Conservation (phyloP, 345 rosid species). For the Cardamine chenopodiifolia region DNA sequence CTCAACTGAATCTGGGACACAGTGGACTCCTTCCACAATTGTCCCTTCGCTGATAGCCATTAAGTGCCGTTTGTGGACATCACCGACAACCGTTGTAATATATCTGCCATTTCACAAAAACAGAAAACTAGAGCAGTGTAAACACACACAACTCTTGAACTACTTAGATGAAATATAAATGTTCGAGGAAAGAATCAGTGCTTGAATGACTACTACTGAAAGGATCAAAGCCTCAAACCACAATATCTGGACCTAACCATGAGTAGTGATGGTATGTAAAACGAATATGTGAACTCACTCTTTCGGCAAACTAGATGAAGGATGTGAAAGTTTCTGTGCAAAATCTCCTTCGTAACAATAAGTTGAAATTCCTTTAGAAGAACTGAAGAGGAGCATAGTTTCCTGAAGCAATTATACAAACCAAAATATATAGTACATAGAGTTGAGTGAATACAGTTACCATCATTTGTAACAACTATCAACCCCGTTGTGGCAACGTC, state of each 20-base stretch:
- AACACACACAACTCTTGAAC: constrained; percentile 14
- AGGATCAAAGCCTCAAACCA: constrained; percentile 8
- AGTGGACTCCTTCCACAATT: constrained; percentile 69
- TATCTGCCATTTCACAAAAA: constrained; percentile 55
- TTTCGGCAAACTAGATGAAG: constrained; percentile 79
- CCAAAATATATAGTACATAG: background rate
- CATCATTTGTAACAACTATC: constrained; percentile 87
- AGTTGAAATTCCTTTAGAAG: constrained; percentile 18
- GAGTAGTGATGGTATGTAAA: background rate
- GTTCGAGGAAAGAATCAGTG: background rate
- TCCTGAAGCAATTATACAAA: constrained; percentile 18
- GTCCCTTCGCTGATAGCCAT: constrained; percentile 75
- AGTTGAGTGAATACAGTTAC: constrained; percentile 42
- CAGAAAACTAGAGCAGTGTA: constrained; percentile 2
- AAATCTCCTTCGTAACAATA: constrained; percentile 66
- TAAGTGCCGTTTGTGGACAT: constrained; percentile 66
- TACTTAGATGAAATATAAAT: background rate
- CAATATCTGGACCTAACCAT: constrained; percentile 11
- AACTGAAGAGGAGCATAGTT: constrained; percentile 8
- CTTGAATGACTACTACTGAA: background rate
- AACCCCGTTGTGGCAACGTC: constrained; percentile 95
- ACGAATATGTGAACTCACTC: constrained; percentile 57
- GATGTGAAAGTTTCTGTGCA: constrained; percentile 85
- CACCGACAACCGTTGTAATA: constrained; percentile 73
- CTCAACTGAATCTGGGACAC: constrained; percentile 91